Conservation (phyloP, 1,284 basidiomycete species). For the Ceratorhiza oryzae-sativae region DNA sequence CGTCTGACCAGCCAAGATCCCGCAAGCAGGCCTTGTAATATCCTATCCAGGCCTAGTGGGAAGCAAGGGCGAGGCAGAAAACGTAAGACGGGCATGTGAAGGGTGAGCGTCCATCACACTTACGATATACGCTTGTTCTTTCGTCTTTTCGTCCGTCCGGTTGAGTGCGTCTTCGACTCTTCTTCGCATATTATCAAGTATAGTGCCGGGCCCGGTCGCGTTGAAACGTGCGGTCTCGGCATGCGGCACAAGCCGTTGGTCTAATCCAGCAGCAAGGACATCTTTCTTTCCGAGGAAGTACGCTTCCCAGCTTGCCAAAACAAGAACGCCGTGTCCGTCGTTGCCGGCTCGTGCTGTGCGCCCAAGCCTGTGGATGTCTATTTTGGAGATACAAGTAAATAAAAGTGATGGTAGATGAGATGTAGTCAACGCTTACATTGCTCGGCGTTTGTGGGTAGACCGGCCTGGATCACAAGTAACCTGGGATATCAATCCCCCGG, state of each 20-base stretch:
- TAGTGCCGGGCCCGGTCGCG: constrained; percentile 47
- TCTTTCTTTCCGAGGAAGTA: constrained; percentile 60
- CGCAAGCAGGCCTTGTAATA: constrained; percentile 62
- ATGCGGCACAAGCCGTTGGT: constrained; percentile 3
- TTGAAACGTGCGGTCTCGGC: constrained; percentile 49
- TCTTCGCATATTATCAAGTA: constrained; percentile 40
- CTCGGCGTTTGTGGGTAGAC: constrained; percentile 52
- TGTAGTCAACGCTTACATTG: constrained; percentile 49
- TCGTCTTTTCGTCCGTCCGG: constrained; percentile 52
- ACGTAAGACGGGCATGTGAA: background rate
- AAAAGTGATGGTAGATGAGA: constrained; percentile 5
- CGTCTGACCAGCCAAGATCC: constrained; percentile 54
- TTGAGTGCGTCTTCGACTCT: constrained; percentile 46
- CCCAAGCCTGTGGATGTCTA: constrained; percentile 56
- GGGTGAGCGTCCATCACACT: constrained; percentile 40
- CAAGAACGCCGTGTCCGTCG: constrained; percentile 61
- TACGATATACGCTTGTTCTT: constrained; percentile 61
- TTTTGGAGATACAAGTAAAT: background rate
- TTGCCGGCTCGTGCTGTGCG: constrained; percentile 60
- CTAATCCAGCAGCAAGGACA: constrained; percentile 49
- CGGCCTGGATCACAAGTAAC: constrained; percentile 68
- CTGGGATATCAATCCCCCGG: constrained; percentile 57
- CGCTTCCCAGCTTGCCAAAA: constrained; percentile 63
- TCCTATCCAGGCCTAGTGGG: constrained; percentile 58
- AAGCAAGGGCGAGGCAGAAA: too few relatives aligned